A percentile compares a stretch with the other conserved stretches of the same genome.
phyloP scores from a whole-genome alignment of 2,329 filamentous ascomycete species.

The Sclerotinia glacialis region DNA sequence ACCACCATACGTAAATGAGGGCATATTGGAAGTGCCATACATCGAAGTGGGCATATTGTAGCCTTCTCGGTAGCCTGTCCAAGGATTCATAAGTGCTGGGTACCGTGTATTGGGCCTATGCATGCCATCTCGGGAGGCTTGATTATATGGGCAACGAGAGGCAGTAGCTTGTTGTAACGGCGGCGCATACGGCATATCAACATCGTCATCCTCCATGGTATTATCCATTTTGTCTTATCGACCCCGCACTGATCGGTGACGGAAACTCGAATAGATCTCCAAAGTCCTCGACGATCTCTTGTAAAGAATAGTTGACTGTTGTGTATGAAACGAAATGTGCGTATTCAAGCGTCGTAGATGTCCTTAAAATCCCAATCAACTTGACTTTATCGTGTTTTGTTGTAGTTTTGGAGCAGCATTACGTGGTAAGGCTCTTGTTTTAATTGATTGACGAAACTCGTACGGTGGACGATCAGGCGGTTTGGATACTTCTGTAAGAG shows the following conservation, averaged over 20 bases:
- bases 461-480: background rate
- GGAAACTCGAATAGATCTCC: background rate
- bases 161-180: background rate
- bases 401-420: background rate
- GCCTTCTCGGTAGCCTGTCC: background rate
- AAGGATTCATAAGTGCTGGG: background rate
- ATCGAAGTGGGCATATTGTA: background rate
- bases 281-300: background rate
- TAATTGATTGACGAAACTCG: background rate
- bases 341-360: background rate
- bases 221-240: conserved; percentile 16
- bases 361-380: background rate
- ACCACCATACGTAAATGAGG: background rate
- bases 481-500: background rate
- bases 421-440: background rate
- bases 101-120: background rate
- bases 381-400: background rate
- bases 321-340: background rate
- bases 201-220: conserved; percentile 14
- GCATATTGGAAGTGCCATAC: background rate
- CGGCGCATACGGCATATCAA: conserved; percentile 7
- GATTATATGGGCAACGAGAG: conserved; percentile 15
- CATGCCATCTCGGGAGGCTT: background rate
- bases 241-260: conserved; percentile 19
- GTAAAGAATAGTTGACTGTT: background rate